Evolutionary conservation across 2,329 filamentous ascomycete genomes (phyloP).

Genomic region (Fusarium camptoceras): DNA sequence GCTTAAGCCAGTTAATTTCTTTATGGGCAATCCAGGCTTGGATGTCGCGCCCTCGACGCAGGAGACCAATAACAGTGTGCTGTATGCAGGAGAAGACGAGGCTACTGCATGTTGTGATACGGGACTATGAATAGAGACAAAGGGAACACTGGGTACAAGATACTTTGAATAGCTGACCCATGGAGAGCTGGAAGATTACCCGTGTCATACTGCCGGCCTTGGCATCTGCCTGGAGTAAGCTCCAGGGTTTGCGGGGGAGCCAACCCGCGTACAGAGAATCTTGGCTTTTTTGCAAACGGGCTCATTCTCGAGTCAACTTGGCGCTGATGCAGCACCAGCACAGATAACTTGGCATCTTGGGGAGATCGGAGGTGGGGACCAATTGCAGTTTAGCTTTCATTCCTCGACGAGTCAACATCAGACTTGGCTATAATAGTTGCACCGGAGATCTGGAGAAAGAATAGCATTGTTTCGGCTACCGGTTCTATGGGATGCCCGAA

Average conservation of each 20-base stretch:
- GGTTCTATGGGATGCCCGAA: not conserved
- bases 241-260: not conserved
- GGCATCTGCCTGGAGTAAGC: not conserved
- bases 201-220: not conserved
- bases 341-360: not conserved
- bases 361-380: not conserved
- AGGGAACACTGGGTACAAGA: not conserved
- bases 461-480: not conserved
- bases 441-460: not conserved
- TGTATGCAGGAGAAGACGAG: conserved; percentile 9
- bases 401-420: not conserved
- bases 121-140: not conserved
- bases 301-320: conserved; percentile 4
- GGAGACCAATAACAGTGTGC: conserved; percentile 51
- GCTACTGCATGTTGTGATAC: not conserved
- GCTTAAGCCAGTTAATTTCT: conserved; percentile 67
- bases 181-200: not conserved
- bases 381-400: not conserved
- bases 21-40: conserved; percentile 61
- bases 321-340: not conserved
- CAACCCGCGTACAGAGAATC: not conserved
- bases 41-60: conserved; percentile 60
- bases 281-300: not conserved
- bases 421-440: not conserved
- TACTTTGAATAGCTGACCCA: not conserved